Conservation (phyloP, 2,329 filamentous ascomycete genomes). For the Epichloe brachyelytri region DNA sequence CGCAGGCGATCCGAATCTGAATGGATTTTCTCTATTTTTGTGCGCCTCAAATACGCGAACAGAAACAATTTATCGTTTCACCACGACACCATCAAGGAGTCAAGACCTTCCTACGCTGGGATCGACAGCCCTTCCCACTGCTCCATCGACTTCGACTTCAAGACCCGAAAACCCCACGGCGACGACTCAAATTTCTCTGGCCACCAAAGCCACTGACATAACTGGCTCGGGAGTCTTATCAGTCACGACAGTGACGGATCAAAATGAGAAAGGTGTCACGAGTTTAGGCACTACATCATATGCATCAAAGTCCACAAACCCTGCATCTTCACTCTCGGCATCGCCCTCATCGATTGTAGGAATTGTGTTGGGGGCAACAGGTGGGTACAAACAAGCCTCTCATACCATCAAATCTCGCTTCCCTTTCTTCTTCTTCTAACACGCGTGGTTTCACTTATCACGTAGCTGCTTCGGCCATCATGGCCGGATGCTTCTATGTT, state of each 20-base stretch:
- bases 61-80: conserved; percentile 10
- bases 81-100: background rate
- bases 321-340: background rate
- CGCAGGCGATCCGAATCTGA: conserved; percentile 4
- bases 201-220: background rate
- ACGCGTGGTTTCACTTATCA: background rate
- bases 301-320: background rate
- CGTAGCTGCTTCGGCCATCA: conserved; percentile 1
- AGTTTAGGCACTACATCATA: background rate
- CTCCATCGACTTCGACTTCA: background rate
- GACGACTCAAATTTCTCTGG: background rate
- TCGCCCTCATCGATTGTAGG: conserved; percentile 3
- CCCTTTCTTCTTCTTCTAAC: background rate
- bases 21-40: conserved; percentile 11
- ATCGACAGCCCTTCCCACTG: background rate
- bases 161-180: background rate
- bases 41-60: conserved; percentile 10
- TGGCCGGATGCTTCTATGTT: background rate
- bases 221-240: background rate
- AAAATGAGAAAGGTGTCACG: background rate
- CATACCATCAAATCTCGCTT: background rate
- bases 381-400: conserved; percentile 4
- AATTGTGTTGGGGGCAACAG: conserved; percentile 7
- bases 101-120: background rate
- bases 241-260: background rate